A percentile compares a stretch with the other conserved stretches of the same genome.
Conservation (phyloP, 768 basidiomycete genomes). For the Russula sp. region DNA sequence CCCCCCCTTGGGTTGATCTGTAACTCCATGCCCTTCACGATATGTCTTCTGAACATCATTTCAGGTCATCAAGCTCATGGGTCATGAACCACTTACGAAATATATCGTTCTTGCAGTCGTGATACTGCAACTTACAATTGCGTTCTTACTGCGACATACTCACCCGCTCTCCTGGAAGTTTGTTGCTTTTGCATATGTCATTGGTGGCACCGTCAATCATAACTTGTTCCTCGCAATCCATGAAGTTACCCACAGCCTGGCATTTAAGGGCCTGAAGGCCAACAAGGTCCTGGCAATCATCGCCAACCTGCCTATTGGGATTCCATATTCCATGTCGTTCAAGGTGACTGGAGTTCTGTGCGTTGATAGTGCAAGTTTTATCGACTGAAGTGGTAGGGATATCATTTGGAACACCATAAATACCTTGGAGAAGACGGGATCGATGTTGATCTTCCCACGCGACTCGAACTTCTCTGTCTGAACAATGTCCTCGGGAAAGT, state of each 20-base stretch:
- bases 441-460: conserved; percentile 92
- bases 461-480: conserved; percentile 76
- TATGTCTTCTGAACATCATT: conserved; percentile 11
- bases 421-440: conserved; percentile 93
- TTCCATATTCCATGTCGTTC: conserved; percentile 94
- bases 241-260: conserved; percentile 97
- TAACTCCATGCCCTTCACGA: background rate
- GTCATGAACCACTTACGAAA: conserved; percentile 88
- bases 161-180: conserved; percentile 70
- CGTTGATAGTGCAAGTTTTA: background rate
- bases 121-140: conserved; percentile 62
- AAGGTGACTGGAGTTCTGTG: conserved; percentile 53
- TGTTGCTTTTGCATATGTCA: conserved; percentile 70
- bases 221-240: conserved; percentile 98
- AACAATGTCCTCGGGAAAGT: conserved; percentile 98
- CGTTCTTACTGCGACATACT: conserved; percentile 63
- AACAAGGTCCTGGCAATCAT: conserved; percentile 90
- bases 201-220: conserved; percentile 96
- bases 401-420: conserved; percentile 97
- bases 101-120: conserved; percentile 86
- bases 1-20: background rate
- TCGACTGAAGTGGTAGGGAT: conserved; percentile 49
- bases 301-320: conserved; percentile 89
- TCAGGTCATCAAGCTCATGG: conserved; percentile 95
- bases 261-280: conserved; percentile 74